Evolutionary conservation across 768 basidiomycete genomes (phyloP).

Genomic region (Zangia roseola): DNA sequence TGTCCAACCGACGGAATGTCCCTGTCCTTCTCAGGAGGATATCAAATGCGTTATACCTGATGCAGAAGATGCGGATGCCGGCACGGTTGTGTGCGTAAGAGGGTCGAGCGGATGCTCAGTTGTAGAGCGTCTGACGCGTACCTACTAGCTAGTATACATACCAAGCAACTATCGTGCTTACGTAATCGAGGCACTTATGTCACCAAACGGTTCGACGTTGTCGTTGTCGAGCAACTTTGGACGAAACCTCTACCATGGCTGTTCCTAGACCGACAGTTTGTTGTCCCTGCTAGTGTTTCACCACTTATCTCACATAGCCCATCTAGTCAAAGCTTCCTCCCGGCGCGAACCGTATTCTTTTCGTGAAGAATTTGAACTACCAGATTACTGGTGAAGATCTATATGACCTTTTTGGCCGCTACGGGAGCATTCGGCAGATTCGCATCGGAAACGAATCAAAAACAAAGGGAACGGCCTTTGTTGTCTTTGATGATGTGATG

Average conservation of each 20-base stretch:
- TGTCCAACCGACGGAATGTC: constrained; percentile 54
- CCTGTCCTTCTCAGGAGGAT: constrained; percentile 75
- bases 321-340: constrained; percentile 81
- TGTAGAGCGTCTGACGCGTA: constrained; percentile 49
- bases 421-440: constrained; percentile 95
- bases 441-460: constrained; percentile 90
- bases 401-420: constrained; percentile 96
- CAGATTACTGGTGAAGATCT: constrained; percentile 91
- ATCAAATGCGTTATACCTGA: constrained; percentile 77
- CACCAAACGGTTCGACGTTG: constrained; percentile 2
- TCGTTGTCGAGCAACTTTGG: too few relatives aligned
- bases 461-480: constrained; percentile 94
- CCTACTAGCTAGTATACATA: background rate
- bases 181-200: constrained; percentile 10
- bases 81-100: constrained; percentile 68
- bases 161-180: too few relatives aligned
- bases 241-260: constrained; percentile 46
- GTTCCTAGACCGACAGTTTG: constrained; percentile 66
- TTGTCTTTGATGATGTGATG: constrained; percentile 96
- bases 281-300: background rate
- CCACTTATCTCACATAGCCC: background rate
- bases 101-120: constrained; percentile 62
- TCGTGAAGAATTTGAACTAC: constrained; percentile 92
- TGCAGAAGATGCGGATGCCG: constrained; percentile 44
- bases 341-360: constrained; percentile 88